Evolutionary conservation across 352 stramenopile species (phyloP).

Genomic region (Globisporangium barbulae): DNA sequence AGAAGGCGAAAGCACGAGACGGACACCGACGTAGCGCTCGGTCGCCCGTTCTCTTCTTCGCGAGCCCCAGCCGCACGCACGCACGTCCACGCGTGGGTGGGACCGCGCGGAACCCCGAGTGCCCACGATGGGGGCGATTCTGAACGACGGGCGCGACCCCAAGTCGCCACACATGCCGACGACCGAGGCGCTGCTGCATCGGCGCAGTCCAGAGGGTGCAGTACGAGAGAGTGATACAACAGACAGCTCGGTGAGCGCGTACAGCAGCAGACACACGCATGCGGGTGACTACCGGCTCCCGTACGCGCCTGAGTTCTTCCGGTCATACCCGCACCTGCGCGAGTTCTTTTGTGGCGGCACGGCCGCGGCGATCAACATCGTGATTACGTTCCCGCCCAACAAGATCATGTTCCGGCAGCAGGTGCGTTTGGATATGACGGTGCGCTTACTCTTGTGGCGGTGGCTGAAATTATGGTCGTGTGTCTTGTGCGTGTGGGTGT

Average conservation of each 20-base stretch:
- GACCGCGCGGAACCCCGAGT: too few species aligned
- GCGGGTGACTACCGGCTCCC: conserved; percentile 5
- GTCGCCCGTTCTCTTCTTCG: neutral
- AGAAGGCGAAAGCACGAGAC: neutral
- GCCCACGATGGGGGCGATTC: conserved; percentile 11
- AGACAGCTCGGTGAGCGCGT: neutral
- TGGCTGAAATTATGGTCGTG: neutral
- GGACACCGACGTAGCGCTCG: neutral
- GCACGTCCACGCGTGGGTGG: neutral
- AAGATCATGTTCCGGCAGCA: conserved; percentile 92
- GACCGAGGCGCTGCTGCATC: neutral
- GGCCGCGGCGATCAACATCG: conserved; percentile 84
- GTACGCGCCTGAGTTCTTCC: conserved; percentile 35
- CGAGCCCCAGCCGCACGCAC: neutral
- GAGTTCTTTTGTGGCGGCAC: conserved; percentile 82
- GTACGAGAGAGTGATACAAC: neutral
- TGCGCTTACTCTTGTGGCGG: neutral
- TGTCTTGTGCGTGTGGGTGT: neutral
- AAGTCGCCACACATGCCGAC: neutral
- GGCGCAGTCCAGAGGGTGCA: neutral
- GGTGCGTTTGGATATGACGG: conserved; percentile 28
- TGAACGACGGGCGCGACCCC: conserved; percentile 15
- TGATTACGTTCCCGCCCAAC: conserved; percentile 85
- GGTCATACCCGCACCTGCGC: conserved; percentile 56
- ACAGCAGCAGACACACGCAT: neutral